These are phyloP conservation scores for Carallia brachiata DNA, from an alignment of 345 rosid genomes.

Conservation along the genomic window DNA sequence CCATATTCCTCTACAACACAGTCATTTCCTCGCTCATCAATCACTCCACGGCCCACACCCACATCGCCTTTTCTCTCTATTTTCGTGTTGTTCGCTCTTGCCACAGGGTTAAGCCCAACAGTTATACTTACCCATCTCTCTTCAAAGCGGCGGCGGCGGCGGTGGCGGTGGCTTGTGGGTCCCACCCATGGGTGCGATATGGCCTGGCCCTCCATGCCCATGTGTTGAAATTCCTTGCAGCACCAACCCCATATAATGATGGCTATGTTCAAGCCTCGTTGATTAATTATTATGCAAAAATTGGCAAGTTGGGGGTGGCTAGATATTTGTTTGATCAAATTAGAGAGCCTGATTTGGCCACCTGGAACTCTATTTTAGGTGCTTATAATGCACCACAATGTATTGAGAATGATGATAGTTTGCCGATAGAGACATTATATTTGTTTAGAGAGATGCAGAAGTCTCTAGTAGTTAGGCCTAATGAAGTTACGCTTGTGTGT, in stretches of 20 bases:
- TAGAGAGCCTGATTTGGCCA: conserved; percentile 51
- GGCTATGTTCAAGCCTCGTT: conserved; percentile 52
- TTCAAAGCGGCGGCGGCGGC: conserved; percentile 24
- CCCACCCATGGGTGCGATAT: conserved; percentile 33
- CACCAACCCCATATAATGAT: conserved; percentile 42
- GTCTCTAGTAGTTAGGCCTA: conserved; percentile 41
- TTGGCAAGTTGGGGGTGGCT: conserved; percentile 47
- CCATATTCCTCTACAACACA: conserved; percentile 58
- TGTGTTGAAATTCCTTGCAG: conserved; percentile 49
- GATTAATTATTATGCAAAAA: conserved; percentile 51
- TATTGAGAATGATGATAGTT: conserved; percentile 6
- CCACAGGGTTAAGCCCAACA: conserved; percentile 38
- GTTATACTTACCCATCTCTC: conserved; percentile 64
- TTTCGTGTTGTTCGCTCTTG: conserved; percentile 27
- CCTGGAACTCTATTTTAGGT: conserved; percentile 59
- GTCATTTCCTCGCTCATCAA: conserved; percentile 45
- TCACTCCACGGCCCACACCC: conserved; percentile 20
- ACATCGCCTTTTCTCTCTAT: conserved; percentile 50
- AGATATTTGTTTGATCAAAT: conserved; percentile 51
- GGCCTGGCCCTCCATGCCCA: conserved; percentile 61
- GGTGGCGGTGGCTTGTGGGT: conserved; percentile 34
- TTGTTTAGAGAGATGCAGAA: conserved; percentile 48
- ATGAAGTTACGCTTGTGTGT: conserved; percentile 62
- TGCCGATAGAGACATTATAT: conserved; percentile 31
- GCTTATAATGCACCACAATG: conserved; percentile 33